A percentile compares a stretch with the other conserved stretches of the same genome.
These are phyloP conservation scores for Nannochloris sp. DNA, from an alignment of 139 green algal genomes.

Conservation along the genomic window DNA sequence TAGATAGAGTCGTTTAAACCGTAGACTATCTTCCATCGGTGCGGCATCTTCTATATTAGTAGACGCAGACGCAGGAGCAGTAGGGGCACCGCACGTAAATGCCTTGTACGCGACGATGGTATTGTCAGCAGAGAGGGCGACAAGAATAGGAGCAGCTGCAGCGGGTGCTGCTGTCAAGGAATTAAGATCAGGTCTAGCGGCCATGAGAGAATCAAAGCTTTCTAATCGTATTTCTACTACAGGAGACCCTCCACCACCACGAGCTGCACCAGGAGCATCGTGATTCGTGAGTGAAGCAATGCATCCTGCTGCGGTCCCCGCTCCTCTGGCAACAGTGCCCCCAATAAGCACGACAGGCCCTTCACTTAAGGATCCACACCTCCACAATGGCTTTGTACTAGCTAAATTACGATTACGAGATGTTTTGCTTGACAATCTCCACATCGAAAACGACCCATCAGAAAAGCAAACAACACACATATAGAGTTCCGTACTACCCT, in stretches of 20 bases:
- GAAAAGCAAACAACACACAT: constrained; percentile 22
- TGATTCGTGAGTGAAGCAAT: too few relatives aligned
- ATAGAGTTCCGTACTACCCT: neutral
- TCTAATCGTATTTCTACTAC: constrained; percentile 39
- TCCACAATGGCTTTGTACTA: too few relatives aligned
- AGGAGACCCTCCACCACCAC: neutral
- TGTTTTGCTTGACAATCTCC: too few relatives aligned
- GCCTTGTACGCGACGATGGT: constrained; percentile 58
- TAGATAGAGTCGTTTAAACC: constrained; percentile 36
- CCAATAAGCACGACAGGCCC: constrained; percentile 19
- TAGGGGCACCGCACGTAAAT: constrained; percentile 18
- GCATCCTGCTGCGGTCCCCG: neutral
- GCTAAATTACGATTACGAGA: too few relatives aligned
- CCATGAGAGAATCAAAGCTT: constrained; percentile 21
- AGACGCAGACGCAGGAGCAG: neutral
- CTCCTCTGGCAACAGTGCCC: too few relatives aligned
- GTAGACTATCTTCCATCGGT: too few relatives aligned
- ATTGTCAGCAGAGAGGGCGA: constrained; percentile 54
- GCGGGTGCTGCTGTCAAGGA: constrained; percentile 7
- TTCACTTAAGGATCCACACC: constrained; percentile 16
- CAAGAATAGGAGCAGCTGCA: constrained; percentile 50
- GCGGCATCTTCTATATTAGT: neutral
- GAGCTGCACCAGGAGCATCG: neutral
- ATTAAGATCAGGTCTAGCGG: neutral
- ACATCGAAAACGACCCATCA: too few relatives aligned